Base-by-base conservation (phyloP, 352 stramenopile species). In the Phytophthora syringae region DNA sequence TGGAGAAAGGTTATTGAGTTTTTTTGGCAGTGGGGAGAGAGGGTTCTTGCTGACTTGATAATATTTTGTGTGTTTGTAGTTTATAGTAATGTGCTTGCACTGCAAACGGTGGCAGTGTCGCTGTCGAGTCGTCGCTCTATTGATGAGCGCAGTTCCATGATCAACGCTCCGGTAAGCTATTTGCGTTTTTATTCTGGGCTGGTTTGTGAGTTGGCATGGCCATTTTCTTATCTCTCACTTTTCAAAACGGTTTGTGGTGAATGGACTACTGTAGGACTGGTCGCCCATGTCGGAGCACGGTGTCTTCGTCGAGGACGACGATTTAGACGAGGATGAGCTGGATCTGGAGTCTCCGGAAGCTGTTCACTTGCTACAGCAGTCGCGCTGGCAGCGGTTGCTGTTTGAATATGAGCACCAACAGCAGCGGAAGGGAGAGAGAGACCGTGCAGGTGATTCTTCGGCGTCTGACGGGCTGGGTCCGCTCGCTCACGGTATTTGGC, bases 41-140 rank as follows among this genome's bases (percentile, higher is more conserved):
- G 22, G 37, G 20, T 24, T 45, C 22, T 13, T 67, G 2, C 22
- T 75, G n/a, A 57, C 39, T 25, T 52, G 18, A 32, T 32, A 32
- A 9, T 32, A 10, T 16, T 43, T 22, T 16, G 45, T 54, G n/a
- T 51, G 13, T 44, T 44, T 67, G 18, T 48, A 95, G 88, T 95
- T 9, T 95, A 93, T 40, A 80, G 75, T 48, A 93, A 92, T 61
- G 88, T 95, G 15, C 67, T 94, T 3, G 76, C 86, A 12, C 56
- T 95, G n/a, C 85, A 95, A 37, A 70, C 61, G 2, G 84, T 90
- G 49, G 84, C 84, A 0, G 77, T 94, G 25, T 79, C 76, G n/a
- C 77, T 94, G 25, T 94, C 85, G 2, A 86, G 84, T 47, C 82
- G 86, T 4, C 79, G 88, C 18, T 93, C 88, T 3, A 92, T 93